Conservation (phyloP, 1,139 yeast species). For the Pichia sp. region DNA sequence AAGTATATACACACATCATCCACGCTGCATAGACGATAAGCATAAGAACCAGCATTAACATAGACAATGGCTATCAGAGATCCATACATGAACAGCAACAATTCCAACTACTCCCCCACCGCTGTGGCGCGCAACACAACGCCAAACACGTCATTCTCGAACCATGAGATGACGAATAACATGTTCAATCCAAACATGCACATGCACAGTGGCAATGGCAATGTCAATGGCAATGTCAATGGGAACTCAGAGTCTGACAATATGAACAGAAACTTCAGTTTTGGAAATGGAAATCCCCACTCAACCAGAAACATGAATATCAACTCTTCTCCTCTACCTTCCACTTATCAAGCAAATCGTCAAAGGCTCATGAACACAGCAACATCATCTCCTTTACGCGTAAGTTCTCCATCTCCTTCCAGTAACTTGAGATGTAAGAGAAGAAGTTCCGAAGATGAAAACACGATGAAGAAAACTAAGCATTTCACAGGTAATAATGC, state of each 20-base stretch:
- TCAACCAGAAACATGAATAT: constrained; percentile 2
- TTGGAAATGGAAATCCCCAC: no score
- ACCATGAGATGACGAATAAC: no score
- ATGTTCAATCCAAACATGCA: no score
- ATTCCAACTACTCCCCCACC: constrained; percentile 4
- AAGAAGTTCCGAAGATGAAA: constrained; percentile 25
- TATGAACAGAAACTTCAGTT: no score
- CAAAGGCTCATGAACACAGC: constrained; percentile 6
- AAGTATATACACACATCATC: no score
- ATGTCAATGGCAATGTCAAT: no score
- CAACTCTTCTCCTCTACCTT: constrained; percentile 6
- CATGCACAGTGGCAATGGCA: no score
- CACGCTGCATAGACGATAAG: no score
- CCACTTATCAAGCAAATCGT: constrained; percentile 11
- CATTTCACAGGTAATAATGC: constrained; percentile 10
- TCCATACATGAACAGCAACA: constrained; percentile 2
- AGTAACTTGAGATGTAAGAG: constrained; percentile 22
- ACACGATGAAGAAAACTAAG: constrained; percentile 24
- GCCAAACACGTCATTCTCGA: no score
- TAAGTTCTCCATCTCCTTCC: background rate
- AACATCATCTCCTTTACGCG: background rate
- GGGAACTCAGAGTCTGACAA: no score
- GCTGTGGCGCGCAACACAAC: constrained; percentile 3
- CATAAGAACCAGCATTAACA: no score
- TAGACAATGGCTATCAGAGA: constrained; percentile 11